Evolutionary conservation across 306 rosid genomes (phyloP).

Genomic region (Fagus sylvatica): DNA sequence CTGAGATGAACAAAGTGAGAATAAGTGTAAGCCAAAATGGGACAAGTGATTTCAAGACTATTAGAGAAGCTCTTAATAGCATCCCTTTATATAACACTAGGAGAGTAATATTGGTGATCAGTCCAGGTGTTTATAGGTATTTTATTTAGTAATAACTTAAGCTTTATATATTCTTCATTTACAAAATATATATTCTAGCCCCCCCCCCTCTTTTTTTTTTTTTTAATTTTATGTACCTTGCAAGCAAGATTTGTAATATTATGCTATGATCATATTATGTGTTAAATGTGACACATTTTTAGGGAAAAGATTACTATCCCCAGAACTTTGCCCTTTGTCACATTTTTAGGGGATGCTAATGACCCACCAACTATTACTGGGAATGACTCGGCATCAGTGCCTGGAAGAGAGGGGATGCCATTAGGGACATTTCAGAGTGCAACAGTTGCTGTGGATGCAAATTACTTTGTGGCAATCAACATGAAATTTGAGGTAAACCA

Average conservation of each 20-base stretch:
- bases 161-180: not conserved
- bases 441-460: constrained; percentile 66
- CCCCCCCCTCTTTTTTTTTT: too few species aligned
- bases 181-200: too few species aligned
- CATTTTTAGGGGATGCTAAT: constrained; percentile 48
- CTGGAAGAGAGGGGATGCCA: constrained; percentile 37
- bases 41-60: constrained; percentile 47
- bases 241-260: too few species aligned
- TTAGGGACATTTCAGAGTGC: constrained; percentile 63
- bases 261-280: not conserved
- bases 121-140: constrained; percentile 65
- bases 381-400: constrained; percentile 57
- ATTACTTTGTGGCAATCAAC: constrained; percentile 63
- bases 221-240: too few species aligned
- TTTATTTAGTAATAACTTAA: not conserved
- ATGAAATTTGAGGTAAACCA: constrained; percentile 66
- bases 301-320: constrained; percentile 69
- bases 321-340: constrained; percentile 43
- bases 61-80: constrained; percentile 55
- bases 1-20: constrained; percentile 52
- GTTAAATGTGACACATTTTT: too few species aligned
- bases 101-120: constrained; percentile 49
- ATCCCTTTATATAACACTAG: constrained; percentile 44
- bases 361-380: constrained; percentile 62
- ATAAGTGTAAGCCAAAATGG: constrained; percentile 51